Percentiles rank a stretch among this genome's conserved stretches.
These are phyloP conservation scores for Amylostereum areolatum DNA, from an alignment of 1,284 basidiomycete genomes.

Conservation along the genomic window DNA sequence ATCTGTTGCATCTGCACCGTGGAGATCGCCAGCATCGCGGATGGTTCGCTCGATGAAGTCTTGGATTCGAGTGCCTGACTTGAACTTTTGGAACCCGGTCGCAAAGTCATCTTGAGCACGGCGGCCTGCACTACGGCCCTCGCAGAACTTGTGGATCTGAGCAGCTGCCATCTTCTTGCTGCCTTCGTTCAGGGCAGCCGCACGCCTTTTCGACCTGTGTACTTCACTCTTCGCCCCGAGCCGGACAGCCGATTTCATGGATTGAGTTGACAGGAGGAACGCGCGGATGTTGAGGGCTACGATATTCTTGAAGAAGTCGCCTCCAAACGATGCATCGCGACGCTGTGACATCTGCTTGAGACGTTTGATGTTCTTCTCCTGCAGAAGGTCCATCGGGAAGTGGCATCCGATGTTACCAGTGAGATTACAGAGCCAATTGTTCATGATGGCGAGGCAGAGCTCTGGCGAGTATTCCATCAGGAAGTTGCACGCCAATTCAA, in stretches of 20 bases:
- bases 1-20: no score
- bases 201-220: neutral
- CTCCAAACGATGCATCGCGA: conserved; percentile 3
- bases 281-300: conserved; percentile 6
- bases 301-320: conserved; percentile 3
- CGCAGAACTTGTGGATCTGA: neutral
- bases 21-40: neutral
- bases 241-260: neutral
- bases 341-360: conserved; percentile 6
- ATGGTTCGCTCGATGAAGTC: neutral
- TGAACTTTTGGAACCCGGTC: neutral
- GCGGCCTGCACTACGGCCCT: neutral
- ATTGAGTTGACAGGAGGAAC: conserved; percentile 2
- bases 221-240: neutral
- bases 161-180: neutral
- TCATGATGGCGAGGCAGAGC: conserved; percentile 14
- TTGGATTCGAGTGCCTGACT: neutral
- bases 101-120: neutral
- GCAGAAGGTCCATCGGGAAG: conserved; percentile 9
- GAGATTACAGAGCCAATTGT: conserved; percentile 19
- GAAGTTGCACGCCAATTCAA: conserved; percentile 26
- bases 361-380: conserved; percentile 9
- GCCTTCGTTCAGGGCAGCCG: neutral
- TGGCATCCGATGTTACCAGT: conserved; percentile 5
- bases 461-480: conserved; percentile 19